Base-by-base conservation (phyloP, 371 early-diverging fungal species). In the Mucor plumbeus region DNA sequence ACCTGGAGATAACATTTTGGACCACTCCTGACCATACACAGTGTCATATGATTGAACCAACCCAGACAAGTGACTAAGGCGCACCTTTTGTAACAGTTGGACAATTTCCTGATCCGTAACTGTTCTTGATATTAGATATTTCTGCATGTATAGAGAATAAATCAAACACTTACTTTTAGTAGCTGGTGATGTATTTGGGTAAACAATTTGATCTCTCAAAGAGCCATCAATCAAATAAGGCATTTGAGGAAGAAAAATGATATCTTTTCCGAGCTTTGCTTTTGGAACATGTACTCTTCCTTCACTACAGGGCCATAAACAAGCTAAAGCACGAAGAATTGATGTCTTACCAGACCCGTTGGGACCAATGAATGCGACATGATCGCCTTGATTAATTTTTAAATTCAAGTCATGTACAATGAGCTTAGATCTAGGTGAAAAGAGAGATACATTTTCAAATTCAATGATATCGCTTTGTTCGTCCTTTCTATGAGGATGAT, bases 321-420 rank as follows among this genome's bases (percentile, higher is more conserved):
- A 88, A 35, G 89, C 83, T 63, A 94, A 79, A 11, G 85, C 84
- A 4, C 94, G 85, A n/a, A 93, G 56, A 14, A 94, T 17, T 5
- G 93, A 91, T 8, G 90, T 86, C 56, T 90, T 90, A 14, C 90
- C 90, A 33, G 75, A 75, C 44, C 88, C 93, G 64, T 92, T 93
- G 10, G 89, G 85, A 0, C 94, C 94, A 6, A 82, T 81, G 61
- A 94, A 81, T n/a, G 90, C 74, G 5, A 90, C 80, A 71, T 87
- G 83, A 17, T 85, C 77, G 6, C 88, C 89, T 34, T 72, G 68
- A 3, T 68, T 67, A 15, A 94, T 75, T 5, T 61, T 64, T 21
- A 89, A 60, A 13, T 78, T 78, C 26, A 92, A 81, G 7, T 80
- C 75, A 33, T 75, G 17, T 3, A 90, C 73, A 47, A 91, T 59